Evolutionary conservation across 2,329 filamentous ascomycete genomes (phyloP).

Genomic region (Aspergillus brunneoviolaceus): DNA sequence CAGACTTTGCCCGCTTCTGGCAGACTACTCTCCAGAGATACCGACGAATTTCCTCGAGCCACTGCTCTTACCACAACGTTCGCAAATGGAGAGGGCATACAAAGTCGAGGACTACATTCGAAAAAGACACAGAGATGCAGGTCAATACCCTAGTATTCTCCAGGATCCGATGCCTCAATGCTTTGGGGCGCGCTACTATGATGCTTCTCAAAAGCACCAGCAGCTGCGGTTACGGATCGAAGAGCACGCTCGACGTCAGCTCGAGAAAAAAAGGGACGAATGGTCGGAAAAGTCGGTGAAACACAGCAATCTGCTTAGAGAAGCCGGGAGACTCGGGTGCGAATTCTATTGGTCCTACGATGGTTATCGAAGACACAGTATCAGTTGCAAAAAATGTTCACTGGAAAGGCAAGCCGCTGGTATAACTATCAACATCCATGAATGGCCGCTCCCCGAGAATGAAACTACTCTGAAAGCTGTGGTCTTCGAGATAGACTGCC

Average conservation of each 20-base stretch:
- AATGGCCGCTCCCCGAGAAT: conserved; percentile 54
- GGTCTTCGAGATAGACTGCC: conserved; percentile 53
- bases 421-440: conserved; percentile 49
- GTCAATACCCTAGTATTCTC: conserved; percentile 39
- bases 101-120: conserved; percentile 15
- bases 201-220: no score
- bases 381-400: conserved; percentile 36
- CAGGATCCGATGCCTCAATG: no score
- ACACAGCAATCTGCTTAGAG: no score
- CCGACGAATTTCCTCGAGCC: conserved; percentile 40
- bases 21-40: conserved; percentile 49
- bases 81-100: conserved; percentile 13
- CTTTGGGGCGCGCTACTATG: no score
- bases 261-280: no score
- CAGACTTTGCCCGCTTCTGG: conserved; percentile 40
- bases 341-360: no score
- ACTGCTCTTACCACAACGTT: conserved; percentile 46
- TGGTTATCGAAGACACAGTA: no score
- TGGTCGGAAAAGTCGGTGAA: no score
- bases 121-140: conserved; percentile 40
- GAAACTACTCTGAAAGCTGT: conserved; percentile 37
- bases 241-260: no score
- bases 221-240: no score
- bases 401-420: conserved; percentile 26
- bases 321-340: not conserved